Evolutionary conservation across 768 basidiomycete genomes (phyloP).

Genomic region (Boletus fagicola): DNA sequence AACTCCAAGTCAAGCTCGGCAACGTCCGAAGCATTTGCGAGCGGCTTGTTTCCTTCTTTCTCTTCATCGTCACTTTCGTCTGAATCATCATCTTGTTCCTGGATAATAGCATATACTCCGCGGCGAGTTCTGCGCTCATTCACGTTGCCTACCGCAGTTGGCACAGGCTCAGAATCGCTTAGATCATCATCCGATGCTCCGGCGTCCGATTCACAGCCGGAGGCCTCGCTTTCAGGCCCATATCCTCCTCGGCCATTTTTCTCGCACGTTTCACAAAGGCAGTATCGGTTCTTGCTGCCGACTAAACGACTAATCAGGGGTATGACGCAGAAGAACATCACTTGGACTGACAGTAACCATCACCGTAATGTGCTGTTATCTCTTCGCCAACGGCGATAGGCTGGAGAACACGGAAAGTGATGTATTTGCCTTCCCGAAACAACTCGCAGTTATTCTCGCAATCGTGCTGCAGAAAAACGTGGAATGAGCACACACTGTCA

Average conservation of each 20-base stretch:
- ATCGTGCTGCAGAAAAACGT: constrained; percentile 61
- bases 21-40: constrained; percentile 47
- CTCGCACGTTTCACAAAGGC: constrained; percentile 87
- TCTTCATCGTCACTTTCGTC: constrained; percentile 61
- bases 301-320: constrained; percentile 43
- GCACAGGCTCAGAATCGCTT: constrained; percentile 43
- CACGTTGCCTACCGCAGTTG: constrained; percentile 55
- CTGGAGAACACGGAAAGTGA: constrained; percentile 82
- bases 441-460: constrained; percentile 88
- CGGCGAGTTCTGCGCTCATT: constrained; percentile 80
- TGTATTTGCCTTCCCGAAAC: constrained; percentile 85
- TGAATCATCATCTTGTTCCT: constrained; percentile 56
- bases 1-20: constrained; percentile 56
- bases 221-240: constrained; percentile 48
- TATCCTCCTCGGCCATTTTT: constrained; percentile 74
- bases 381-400: constrained; percentile 80
- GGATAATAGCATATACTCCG: constrained; percentile 74
- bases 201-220: constrained; percentile 48
- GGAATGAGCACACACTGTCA: background rate
- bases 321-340: constrained; percentile 21
- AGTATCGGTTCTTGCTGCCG: constrained; percentile 67
- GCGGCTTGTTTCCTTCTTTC: constrained; percentile 46
- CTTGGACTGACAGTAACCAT: constrained; percentile 76
- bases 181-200: constrained; percentile 34
- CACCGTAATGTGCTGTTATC: constrained; percentile 87